phyloP scores from a whole-genome alignment of 2,329 filamentous ascomycete species.

The Colletotrichum orbiculare region DNA sequence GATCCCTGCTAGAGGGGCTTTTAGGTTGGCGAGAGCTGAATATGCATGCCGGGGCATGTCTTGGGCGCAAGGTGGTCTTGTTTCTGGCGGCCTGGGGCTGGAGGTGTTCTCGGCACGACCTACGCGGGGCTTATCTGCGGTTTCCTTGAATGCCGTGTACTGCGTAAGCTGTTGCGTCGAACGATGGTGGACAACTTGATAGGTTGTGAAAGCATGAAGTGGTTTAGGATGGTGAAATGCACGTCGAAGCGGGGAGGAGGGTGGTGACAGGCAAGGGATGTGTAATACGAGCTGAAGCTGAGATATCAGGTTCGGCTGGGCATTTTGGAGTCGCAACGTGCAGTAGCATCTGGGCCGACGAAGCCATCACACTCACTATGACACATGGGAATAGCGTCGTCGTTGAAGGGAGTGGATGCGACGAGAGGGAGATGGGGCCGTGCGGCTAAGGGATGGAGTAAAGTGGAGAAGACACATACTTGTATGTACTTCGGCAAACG shows the following conservation, averaged over 20 bases:
- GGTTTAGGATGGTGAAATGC: no score
- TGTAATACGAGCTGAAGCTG: not conserved
- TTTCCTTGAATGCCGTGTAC: conserved; percentile 11
- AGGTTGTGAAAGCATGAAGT: no score
- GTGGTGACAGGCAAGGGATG: conserved; percentile 9
- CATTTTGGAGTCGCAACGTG: not conserved
- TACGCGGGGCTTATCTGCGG: conserved; percentile 3
- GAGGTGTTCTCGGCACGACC: conserved; percentile 14
- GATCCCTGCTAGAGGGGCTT: conserved; percentile 1
- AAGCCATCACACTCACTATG: conserved; percentile 5
- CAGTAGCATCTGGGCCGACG: no score
- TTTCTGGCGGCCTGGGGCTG: conserved; percentile 2
- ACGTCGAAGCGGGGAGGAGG: not conserved
- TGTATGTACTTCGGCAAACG: not conserved
- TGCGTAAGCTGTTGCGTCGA: conserved; percentile 16
- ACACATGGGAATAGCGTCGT: not conserved
- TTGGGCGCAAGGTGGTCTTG: not conserved
- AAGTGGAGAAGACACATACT: not conserved
- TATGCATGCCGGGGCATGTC: conserved; percentile 1
- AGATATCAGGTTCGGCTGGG: conserved; percentile 4
- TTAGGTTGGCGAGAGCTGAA: conserved; percentile 3
- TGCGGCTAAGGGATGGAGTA: not conserved
- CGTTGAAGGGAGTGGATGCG: not conserved
- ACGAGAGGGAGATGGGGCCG: not conserved
- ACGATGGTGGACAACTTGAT: conserved; percentile 3